A percentile compares a stretch with the other conserved stretches of the same genome.
phyloP scores from a whole-genome alignment of 2,329 filamentous ascomycete species.

The Drechslerella dactyloides region DNA sequence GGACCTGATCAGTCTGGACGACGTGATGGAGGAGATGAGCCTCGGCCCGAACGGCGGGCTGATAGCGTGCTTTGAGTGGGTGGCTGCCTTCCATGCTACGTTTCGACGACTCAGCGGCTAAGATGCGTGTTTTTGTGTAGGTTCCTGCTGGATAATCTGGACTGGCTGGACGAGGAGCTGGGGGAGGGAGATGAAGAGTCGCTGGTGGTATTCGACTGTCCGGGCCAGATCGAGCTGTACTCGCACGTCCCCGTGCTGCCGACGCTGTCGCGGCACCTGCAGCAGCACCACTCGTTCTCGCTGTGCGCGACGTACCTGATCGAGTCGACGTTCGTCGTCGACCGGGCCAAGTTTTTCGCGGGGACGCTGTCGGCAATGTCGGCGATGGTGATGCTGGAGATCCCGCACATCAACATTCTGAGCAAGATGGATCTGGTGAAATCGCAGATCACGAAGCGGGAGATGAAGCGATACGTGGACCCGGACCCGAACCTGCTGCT shows the following conservation, averaged over 20 bases:
- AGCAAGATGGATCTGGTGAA: slow-evolving; percentile 98
- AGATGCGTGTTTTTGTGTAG: slow-evolving; percentile 45
- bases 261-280: slow-evolving; percentile 79
- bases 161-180: slow-evolving; percentile 84
- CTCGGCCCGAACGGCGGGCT: slow-evolving; percentile 90
- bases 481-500: slow-evolving; percentile 83
- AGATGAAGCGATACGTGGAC: slow-evolving; percentile 87
- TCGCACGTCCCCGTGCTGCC: slow-evolving; percentile 94
- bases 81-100: not conserved
- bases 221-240: slow-evolving; percentile 97
- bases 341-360: slow-evolving; percentile 96
- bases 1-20: slow-evolving; percentile 88
- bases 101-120: slow-evolving; percentile 4
- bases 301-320: slow-evolving; percentile 93
- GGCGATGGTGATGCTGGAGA: slow-evolving; percentile 97
- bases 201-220: slow-evolving; percentile 97
- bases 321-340: slow-evolving; percentile 92
- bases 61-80: slow-evolving; percentile 87
- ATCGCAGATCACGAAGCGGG: slow-evolving; percentile 82
- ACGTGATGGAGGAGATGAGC: slow-evolving; percentile 94
- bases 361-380: slow-evolving; percentile 96
- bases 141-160: slow-evolving; percentile 90
- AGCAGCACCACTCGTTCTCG: slow-evolving; percentile 68
- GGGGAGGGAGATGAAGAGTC: slow-evolving; percentile 91
- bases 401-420: slow-evolving; percentile 93